Base-by-base conservation (phyloP, 2,329 filamentous ascomycete genomes). In the Shiraia sp. region DNA sequence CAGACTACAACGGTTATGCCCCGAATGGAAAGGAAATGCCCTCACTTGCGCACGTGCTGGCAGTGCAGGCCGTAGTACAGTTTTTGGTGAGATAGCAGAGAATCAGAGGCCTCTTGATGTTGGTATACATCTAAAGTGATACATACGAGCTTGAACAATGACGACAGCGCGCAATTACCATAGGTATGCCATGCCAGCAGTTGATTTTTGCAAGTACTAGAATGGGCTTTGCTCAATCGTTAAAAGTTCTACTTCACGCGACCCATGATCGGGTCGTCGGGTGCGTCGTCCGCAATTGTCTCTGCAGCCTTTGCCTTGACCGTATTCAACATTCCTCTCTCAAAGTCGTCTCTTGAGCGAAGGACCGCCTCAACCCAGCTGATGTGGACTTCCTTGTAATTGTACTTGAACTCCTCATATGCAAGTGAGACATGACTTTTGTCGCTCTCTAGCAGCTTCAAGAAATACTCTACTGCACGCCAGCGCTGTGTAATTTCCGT, bases 281-380 rank as follows among this genome's bases (percentile, higher is more conserved):
- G 53, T n/a, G 81, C 72, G 1, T 90, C 81, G 49, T 87, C 85
- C 2, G 91, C 84, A 45, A 87, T 85, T 55, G 95, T 81, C 70
- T 90, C 88, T 6, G 90, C 91, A n/a, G 91, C 92, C 65, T 85
- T 82, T 2, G 84, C 83, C 77, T 97, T 97, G 34, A 97, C 86
- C 13, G 83, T 80, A 63, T 90, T 93, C 51, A 97, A 71, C 88
- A 97, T 90, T 46, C 82, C 80, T 55, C 92, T 79, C 70, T 97
- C 93, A 72, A 95, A 97, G 73, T 99, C 93, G 69, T 99, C 93
- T 55, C 95, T 79, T 2, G 84, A 79, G 54, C 91, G 80, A 51
- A 99, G 66, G 33, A 96, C 92, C 6, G 88, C 87, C 76, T 99
- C 95, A 6, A 99, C 90, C 93, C 93, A 99, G 32, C 85, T 86